Percentiles rank a stretch among this genome's conserved stretches.
phyloP scores from a whole-genome alignment of 2,329 filamentous ascomycete species.

The Emericellopsis cladophorae region DNA sequence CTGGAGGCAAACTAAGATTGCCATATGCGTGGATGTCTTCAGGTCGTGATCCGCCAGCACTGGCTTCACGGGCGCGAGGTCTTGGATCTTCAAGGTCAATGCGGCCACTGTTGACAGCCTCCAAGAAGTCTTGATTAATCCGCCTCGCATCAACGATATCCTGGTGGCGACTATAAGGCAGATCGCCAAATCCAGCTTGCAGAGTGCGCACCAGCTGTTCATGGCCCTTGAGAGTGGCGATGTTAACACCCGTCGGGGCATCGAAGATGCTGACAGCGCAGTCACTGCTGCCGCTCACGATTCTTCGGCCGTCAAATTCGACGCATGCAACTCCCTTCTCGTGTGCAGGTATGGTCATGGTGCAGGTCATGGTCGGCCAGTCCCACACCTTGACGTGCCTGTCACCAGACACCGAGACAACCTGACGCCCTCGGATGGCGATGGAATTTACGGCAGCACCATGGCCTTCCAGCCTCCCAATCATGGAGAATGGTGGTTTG shows the following conservation, averaged over 20 bases:
- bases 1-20: conserved; percentile 69
- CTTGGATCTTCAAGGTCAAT: conserved; percentile 22
- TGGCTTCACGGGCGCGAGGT: conserved; percentile 32
- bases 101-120: conserved; percentile 38
- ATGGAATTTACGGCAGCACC: conserved; percentile 91
- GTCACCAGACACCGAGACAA: conserved; percentile 92
- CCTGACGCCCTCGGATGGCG: conserved; percentile 71
- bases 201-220: conserved; percentile 80
- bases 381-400: conserved; percentile 92
- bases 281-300: conserved; percentile 93
- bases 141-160: conserved; percentile 60
- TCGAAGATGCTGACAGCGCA: conserved; percentile 95
- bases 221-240: conserved; percentile 77
- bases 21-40: conserved; percentile 69
- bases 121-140: conserved; percentile 63
- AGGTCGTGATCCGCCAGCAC: conserved; percentile 63
- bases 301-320: conserved; percentile 85
- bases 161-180: conserved; percentile 66
- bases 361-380: conserved; percentile 65
- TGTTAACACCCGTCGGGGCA: conserved; percentile 70
- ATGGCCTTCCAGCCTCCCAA: conserved; percentile 74
- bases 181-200: conserved; percentile 86
- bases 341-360: conserved; percentile 72
- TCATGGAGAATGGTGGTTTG: conserved; percentile 57
- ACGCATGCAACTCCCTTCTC: conserved; percentile 95